phyloP scores from a whole-genome alignment of 2,329 filamentous ascomycete species.

The Aaosphaeria pasadenensis region DNA sequence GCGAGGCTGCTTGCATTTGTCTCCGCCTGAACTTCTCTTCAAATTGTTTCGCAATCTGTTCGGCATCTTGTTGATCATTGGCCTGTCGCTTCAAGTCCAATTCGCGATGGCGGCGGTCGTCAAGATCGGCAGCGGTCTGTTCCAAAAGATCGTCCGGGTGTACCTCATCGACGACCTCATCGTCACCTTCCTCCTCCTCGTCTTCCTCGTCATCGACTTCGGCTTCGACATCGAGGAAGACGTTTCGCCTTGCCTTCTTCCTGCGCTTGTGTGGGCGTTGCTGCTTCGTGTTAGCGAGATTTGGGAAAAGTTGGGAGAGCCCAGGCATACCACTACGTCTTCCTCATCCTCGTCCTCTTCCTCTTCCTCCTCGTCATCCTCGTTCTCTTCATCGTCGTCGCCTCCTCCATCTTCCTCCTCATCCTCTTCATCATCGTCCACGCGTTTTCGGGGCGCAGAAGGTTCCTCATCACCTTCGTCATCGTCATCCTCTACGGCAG shows the following conservation, averaged over 20 bases:
- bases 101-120: constrained; percentile 90
- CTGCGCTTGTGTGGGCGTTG: constrained; percentile 75
- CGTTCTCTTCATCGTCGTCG: constrained; percentile 53
- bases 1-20: constrained; percentile 29
- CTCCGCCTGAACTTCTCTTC: constrained; percentile 85
- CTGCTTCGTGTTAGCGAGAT: constrained; percentile 34
- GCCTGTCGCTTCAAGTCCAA: constrained; percentile 89
- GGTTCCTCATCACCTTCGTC: constrained; percentile 37
- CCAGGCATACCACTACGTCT: constrained; percentile 9
- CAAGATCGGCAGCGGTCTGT: constrained; percentile 71
- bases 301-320: constrained; percentile 15
- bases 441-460: constrained; percentile 30
- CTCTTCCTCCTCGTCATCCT: constrained; percentile 59
- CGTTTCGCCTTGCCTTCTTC: constrained; percentile 70
- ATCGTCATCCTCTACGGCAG: constrained; percentile 21
- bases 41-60: constrained; percentile 79
- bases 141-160: constrained; percentile 88
- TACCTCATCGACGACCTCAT: constrained; percentile 82
- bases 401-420: constrained; percentile 51
- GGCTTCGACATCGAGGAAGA: constrained; percentile 96
- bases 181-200: constrained; percentile 77
- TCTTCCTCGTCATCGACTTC: constrained; percentile 89
- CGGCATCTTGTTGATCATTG: constrained; percentile 83
- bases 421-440: constrained; percentile 46
- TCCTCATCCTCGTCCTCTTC: constrained; percentile 55